Conservation (phyloP, 306 rosid species). For the Elaeagnus macrophylla region DNA sequence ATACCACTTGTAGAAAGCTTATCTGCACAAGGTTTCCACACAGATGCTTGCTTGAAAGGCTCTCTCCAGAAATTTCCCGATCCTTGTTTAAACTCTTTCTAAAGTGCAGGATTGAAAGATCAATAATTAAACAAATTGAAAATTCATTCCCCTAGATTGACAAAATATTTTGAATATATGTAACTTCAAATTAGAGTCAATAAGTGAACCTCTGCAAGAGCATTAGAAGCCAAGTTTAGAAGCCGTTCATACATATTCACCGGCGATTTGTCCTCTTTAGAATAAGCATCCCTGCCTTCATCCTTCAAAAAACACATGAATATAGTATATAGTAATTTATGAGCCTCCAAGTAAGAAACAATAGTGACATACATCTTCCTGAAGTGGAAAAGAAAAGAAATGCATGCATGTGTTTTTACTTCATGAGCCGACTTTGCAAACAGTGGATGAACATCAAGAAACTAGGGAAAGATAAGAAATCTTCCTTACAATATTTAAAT, state of each 20-base stretch:
- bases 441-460: not conserved
- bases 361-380: not conserved
- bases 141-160: slow-evolving; percentile 4
- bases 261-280: slow-evolving; percentile 29
- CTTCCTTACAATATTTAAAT: not conserved
- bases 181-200: slow-evolving; percentile 8
- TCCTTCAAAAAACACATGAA: slow-evolving; percentile 16
- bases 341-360: not conserved
- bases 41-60: slow-evolving; percentile 43
- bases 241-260: slow-evolving; percentile 70
- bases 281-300: slow-evolving; percentile 28
- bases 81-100: slow-evolving; percentile 65
- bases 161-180: slow-evolving; percentile 6
- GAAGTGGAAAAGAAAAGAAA: no score
- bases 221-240: slow-evolving; percentile 57
- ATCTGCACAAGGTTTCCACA: slow-evolving; percentile 81
- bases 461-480: not conserved
- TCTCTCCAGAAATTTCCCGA: slow-evolving; percentile 59
- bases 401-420: no score
- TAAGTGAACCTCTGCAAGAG: slow-evolving; percentile 58
- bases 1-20: slow-evolving; percentile 41
- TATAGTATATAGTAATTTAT: slow-evolving; percentile 1
- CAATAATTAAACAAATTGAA: not conserved
- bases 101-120: slow-evolving; percentile 9
- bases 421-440: not conserved